Percentiles rank a stretch among this genome's conserved stretches.
Evolutionary conservation across 108 stramenopile genomes (phyloP).

Genomic region (Fistulifera pelliculosa): DNA sequence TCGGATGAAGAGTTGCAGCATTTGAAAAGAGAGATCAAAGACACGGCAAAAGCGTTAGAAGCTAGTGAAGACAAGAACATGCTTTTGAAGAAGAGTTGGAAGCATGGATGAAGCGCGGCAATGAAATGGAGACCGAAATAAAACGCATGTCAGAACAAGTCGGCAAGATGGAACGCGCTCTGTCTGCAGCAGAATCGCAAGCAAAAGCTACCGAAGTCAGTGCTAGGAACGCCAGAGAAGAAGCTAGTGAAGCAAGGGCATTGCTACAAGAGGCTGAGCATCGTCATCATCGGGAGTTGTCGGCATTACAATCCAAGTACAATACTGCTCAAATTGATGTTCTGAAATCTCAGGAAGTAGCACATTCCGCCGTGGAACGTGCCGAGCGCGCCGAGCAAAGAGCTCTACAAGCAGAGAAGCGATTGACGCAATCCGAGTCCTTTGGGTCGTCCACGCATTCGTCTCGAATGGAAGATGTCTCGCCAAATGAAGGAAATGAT

Average conservation of each 20-base stretch:
- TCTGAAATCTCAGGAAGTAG: not conserved
- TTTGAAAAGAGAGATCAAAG: conserved; percentile 16
- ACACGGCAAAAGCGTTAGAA: conserved; percentile 6
- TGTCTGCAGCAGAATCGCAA: not conserved
- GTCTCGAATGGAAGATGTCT: conserved; percentile 5
- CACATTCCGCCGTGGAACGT: conserved; percentile 13
- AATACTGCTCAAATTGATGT: conserved; percentile 6
- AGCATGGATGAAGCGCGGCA: conserved; percentile 11
- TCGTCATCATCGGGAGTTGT: not conserved
- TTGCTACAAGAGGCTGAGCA: conserved; percentile 16
- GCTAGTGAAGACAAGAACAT: conserved; percentile 6
- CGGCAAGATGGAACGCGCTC: conserved; percentile 19
- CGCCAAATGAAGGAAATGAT: not conserved
- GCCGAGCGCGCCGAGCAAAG: not conserved
- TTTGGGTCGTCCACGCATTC: no score
- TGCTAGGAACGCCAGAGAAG: conserved; percentile 19
- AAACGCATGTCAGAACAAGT: conserved; percentile 16
- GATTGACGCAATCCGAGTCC: not conserved
- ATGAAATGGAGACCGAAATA: conserved; percentile 10
- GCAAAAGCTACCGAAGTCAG: not conserved
- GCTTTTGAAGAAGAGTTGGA: conserved; percentile 28
- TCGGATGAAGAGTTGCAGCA: conserved; percentile 23
- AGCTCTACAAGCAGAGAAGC: conserved; percentile 6
- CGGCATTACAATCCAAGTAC: conserved; percentile 9
- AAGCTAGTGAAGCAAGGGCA: conserved; percentile 16